phyloP scores from a whole-genome alignment of 805 yeast species.

The Candida khao-thaluensis region DNA sequence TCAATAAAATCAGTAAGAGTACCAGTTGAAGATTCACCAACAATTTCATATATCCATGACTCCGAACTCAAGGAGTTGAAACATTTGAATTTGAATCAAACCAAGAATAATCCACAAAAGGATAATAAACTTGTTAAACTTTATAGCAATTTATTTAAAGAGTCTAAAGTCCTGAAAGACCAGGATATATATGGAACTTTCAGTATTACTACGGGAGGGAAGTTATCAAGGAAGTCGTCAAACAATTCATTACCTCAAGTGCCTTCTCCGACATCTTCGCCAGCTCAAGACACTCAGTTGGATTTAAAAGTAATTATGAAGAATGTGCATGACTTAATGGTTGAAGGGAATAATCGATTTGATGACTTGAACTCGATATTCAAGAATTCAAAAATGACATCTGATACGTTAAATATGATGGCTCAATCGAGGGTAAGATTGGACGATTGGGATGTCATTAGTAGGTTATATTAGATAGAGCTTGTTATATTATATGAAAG shows the following conservation, averaged over 20 bases:
- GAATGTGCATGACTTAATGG: slow-evolving; percentile 28
- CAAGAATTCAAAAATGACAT: slow-evolving; percentile 5
- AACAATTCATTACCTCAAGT: not conserved
- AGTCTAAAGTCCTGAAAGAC: slow-evolving; percentile 8
- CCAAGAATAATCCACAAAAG: not conserved
- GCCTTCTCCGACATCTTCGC: no score
- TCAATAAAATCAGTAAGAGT: not conserved
- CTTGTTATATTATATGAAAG: no score
- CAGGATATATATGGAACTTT: slow-evolving; percentile 24
- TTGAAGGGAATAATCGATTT: slow-evolving; percentile 16
- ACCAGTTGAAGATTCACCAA: slow-evolving; percentile 4
- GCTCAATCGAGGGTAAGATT: slow-evolving; percentile 18
- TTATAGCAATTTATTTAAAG: slow-evolving; percentile 10
- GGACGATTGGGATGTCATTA: slow-evolving; percentile 19
- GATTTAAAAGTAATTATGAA: slow-evolving; percentile 30
- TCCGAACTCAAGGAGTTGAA: slow-evolving; percentile 7
- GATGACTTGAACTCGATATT: slow-evolving; percentile 3
- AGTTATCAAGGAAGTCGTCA: slow-evolving; percentile 6
- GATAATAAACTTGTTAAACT: no score
- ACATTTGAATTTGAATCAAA: not conserved
- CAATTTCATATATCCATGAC: not conserved
- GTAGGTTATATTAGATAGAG: slow-evolving; percentile 12
- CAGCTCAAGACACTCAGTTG: no score
- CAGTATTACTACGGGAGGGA: slow-evolving; percentile 21
- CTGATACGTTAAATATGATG: slow-evolving; percentile 16